These are phyloP conservation scores for Trifolium fragiferum DNA, from an alignment of 306 rosid species.

Conservation along the genomic window DNA sequence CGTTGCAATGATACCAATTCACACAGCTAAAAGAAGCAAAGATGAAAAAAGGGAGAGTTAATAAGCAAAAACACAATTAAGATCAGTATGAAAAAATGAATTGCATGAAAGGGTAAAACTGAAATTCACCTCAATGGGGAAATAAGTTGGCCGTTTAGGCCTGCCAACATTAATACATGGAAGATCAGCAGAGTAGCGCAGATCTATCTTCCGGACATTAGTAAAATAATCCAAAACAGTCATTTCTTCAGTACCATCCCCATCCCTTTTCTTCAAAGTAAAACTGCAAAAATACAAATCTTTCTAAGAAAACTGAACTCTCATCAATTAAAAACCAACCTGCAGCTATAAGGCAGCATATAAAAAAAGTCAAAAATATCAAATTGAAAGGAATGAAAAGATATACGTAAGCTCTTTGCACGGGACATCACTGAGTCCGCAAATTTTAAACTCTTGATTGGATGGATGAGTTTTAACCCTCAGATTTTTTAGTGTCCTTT, in stretches of 20 bases:
- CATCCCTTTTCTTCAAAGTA: slow-evolving; percentile 61
- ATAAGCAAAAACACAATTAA: background rate
- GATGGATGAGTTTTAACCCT: slow-evolving; percentile 76
- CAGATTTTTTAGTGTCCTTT: slow-evolving; percentile 77
- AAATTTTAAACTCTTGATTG: slow-evolving; percentile 76
- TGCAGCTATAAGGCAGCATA: slow-evolving; percentile 11
- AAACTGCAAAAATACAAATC: slow-evolving; percentile 55
- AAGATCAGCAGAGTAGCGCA: slow-evolving; percentile 73
- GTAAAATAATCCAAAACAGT: slow-evolving; percentile 86
- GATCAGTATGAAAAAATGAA: slow-evolving; percentile 24
- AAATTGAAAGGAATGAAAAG: slow-evolving; percentile 1
- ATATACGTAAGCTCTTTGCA: slow-evolving; percentile 79
- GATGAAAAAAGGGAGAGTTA: background rate
- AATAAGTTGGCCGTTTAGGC: slow-evolving; percentile 88
- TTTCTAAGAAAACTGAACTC: background rate
- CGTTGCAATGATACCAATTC: slow-evolving; percentile 82
- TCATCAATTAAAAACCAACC: slow-evolving; percentile 5
- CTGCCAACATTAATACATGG: slow-evolving; percentile 96
- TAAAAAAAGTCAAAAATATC: background rate
- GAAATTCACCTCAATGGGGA: slow-evolving; percentile 79
- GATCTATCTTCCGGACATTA: slow-evolving; percentile 61
- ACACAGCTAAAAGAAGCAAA: slow-evolving; percentile 62
- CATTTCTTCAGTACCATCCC: slow-evolving; percentile 64
- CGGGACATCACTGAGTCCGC: slow-evolving; percentile 80
- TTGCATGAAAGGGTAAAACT: background rate